A percentile compares a stretch with the other conserved stretches of the same genome.
Conservation (phyloP, 106 monocot species). For the Apostasia shenzhenica region DNA sequence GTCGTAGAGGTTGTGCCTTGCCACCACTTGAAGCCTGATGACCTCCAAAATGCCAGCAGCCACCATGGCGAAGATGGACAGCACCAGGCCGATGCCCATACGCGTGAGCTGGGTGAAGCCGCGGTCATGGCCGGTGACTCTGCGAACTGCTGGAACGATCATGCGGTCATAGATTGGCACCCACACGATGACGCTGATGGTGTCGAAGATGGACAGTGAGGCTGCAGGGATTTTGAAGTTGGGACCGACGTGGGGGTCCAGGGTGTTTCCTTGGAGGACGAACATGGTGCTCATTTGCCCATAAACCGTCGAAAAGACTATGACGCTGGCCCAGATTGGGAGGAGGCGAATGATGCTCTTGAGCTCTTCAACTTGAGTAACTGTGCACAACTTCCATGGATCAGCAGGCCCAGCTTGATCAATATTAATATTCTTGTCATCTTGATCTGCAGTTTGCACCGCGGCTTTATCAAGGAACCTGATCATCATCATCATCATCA, state of each 20-base stretch:
- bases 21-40: slow-evolving; percentile 16
- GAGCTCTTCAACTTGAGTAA: slow-evolving; percentile 31
- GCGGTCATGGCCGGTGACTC: slow-evolving; percentile 12
- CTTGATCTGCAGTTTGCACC: slow-evolving; percentile 1
- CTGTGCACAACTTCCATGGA: slow-evolving; percentile 20
- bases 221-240: slow-evolving; percentile 22
- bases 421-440: not conserved
- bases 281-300: slow-evolving; percentile 35
- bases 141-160: slow-evolving; percentile 16
- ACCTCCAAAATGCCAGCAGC: slow-evolving; percentile 26
- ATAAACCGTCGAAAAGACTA: slow-evolving; percentile 24
- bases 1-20: slow-evolving; percentile 13
- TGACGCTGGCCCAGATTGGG: slow-evolving; percentile 23
- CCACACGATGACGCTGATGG: slow-evolving; percentile 22
- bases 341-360: slow-evolving; percentile 17
- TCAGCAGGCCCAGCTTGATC: not conserved
- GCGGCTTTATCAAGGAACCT: slow-evolving; percentile 26
- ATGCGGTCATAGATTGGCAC: slow-evolving; percentile 21
- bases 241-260: slow-evolving; percentile 22
- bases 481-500: not conserved
- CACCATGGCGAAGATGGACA: slow-evolving; percentile 29
- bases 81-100: slow-evolving; percentile 29
- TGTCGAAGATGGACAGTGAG: slow-evolving; percentile 24
- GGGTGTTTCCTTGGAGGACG: slow-evolving; percentile 25
- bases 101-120: slow-evolving; percentile 33